These are phyloP conservation scores for Parastagonospora avenae DNA, from an alignment of 2,329 filamentous ascomycete species.

Conservation along the genomic window DNA sequence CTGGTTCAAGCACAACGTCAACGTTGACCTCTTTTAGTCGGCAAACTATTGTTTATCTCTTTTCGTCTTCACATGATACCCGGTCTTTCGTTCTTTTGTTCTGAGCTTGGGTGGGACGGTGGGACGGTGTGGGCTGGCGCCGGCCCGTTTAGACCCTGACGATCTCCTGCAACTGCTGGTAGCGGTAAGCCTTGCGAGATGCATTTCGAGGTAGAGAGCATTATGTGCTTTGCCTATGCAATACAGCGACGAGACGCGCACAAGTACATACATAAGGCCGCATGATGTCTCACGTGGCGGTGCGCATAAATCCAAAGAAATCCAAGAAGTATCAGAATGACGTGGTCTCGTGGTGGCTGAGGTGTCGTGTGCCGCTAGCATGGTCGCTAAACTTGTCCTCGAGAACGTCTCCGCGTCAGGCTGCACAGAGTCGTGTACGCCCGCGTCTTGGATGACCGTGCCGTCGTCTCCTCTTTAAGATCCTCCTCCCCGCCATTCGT, in stretches of 20 bases:
- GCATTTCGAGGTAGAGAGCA: too few species aligned
- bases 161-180: too few species aligned
- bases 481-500: constrained; percentile 5
- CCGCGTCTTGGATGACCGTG: constrained; percentile 10
- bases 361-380: constrained; percentile 21
- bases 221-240: too few species aligned
- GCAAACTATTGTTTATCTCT: not conserved
- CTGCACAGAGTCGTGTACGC: constrained; percentile 10
- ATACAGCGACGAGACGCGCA: too few species aligned
- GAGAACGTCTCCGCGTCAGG: constrained; percentile 16
- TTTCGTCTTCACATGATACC: too few species aligned
- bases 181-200: too few species aligned
- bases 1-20: constrained; percentile 27
- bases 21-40: constrained; percentile 3
- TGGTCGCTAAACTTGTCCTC: constrained; percentile 23
- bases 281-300: constrained; percentile 11
- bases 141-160: too few species aligned
- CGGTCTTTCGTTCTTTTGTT: too few species aligned
- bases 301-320: constrained; percentile 2
- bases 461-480: constrained; percentile 17
- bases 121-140: too few species aligned
- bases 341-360: constrained; percentile 27
- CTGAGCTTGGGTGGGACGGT: too few species aligned
- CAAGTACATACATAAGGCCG: not conserved
- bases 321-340: constrained; percentile 17